phyloP scores from a whole-genome alignment of 768 basidiomycete species.

The Suillus cothurnatus region DNA sequence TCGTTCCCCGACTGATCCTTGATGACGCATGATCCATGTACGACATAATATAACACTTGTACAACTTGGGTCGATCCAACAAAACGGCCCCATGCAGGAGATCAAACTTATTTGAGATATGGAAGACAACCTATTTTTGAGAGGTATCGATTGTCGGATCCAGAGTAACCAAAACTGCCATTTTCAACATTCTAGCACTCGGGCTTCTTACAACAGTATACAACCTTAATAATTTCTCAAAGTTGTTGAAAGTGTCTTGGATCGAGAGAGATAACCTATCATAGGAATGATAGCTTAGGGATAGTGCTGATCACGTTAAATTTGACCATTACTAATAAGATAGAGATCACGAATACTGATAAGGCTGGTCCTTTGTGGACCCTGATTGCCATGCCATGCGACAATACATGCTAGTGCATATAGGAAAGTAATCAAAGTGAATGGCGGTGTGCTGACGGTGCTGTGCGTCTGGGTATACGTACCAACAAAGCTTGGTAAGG shows the following conservation, averaged over 20 bases:
- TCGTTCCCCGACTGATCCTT: constrained; percentile 85
- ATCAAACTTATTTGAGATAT: background rate
- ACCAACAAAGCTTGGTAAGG: background rate
- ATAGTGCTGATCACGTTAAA: background rate
- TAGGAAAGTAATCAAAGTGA: background rate
- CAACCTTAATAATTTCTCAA: background rate
- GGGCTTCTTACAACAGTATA: background rate
- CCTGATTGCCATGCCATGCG: background rate
- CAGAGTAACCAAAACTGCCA: background rate
- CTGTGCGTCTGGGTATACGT: background rate
- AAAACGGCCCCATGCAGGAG: background rate
- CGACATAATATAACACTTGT: background rate
- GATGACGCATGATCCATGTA: constrained; percentile 62
- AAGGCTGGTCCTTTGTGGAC: background rate
- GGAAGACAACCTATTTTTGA: background rate
- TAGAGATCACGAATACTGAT: background rate
- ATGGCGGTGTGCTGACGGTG: background rate
- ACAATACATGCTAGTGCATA: background rate
- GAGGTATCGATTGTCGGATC: background rate
- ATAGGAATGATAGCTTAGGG: background rate
- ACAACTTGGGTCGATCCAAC: background rate
- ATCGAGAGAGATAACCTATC: background rate
- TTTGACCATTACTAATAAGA: background rate
- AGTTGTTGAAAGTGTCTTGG: background rate
- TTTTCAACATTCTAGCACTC: background rate